A percentile compares a stretch with the other conserved stretches of the same genome.
Evolutionary conservation across 23 red algal genomes (phyloP).

Genomic region (Gracilariopsis chorda): DNA sequence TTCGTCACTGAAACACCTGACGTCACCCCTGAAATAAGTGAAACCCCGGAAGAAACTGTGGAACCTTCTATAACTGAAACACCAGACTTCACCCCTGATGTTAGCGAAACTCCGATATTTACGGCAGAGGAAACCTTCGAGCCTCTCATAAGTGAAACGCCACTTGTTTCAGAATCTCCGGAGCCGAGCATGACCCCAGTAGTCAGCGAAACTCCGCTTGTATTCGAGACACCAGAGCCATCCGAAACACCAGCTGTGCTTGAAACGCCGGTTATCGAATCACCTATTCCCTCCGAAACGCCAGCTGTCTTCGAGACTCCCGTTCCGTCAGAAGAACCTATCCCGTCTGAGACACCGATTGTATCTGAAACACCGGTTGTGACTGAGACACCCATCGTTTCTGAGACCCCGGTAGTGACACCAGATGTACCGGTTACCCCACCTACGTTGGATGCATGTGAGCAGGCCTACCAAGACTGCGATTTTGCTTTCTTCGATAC

Average conservation of each 20-base stretch:
- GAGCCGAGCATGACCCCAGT: not conserved
- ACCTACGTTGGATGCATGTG: not conserved
- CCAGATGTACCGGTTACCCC: not conserved
- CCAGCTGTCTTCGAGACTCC: not conserved
- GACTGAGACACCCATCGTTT: not conserved
- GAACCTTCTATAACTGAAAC: not conserved
- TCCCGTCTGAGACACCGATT: not conserved
- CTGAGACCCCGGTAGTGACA: not conserved
- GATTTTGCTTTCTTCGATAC: not conserved
- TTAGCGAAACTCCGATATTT: not conserved
- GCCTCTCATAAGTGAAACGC: not conserved
- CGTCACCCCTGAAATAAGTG: not conserved
- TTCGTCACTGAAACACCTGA: not conserved
- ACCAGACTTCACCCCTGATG: not conserved
- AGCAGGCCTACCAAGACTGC: not conserved
- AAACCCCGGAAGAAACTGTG: not conserved
- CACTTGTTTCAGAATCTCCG: not conserved
- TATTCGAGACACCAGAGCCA: not conserved
- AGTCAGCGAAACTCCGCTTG: not conserved
- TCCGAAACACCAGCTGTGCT: not conserved
- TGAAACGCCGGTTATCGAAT: not conserved
- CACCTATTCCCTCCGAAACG: not conserved
- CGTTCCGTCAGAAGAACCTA: not conserved
- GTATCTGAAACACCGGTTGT: not conserved
- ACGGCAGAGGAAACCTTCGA: not conserved